Evolutionary conservation across 2,329 filamentous ascomycete species (phyloP).

Genomic region (Xylaria sp.): DNA sequence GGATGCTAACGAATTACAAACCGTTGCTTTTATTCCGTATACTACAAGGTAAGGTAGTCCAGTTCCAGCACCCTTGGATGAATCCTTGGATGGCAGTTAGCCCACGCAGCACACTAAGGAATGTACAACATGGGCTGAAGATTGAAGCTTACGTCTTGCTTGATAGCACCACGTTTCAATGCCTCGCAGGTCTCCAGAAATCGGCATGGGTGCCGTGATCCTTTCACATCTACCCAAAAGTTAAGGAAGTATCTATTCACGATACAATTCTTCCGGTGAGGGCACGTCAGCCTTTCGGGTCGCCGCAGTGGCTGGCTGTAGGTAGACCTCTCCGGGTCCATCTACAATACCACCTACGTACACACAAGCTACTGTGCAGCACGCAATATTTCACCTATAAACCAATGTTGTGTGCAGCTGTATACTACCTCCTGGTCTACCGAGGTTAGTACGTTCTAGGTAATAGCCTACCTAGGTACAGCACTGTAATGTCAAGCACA

Average conservation of each 20-base stretch:
- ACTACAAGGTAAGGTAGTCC: too few relatives aligned
- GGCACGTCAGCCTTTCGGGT: neutral
- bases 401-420: neutral
- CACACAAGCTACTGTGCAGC: neutral
- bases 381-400: neutral
- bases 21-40: too few relatives aligned
- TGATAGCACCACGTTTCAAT: conserved; percentile 20
- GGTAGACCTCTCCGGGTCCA: neutral
- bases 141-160: neutral
- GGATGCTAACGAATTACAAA: too few relatives aligned
- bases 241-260: neutral
- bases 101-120: too few relatives aligned
- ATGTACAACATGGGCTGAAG: neutral
- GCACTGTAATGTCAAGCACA: too few relatives aligned
- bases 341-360: neutral
- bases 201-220: neutral
- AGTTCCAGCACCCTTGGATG: too few relatives aligned
- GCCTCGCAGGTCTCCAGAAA: conserved; percentile 3
- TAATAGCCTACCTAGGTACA: too few relatives aligned
- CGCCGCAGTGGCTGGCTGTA: neutral
- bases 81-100: too few relatives aligned
- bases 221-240: neutral
- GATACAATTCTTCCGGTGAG: neutral
- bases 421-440: too few relatives aligned
- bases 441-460: too few relatives aligned